A percentile compares a stretch with the other conserved stretches of the same genome.
These are phyloP conservation scores for Podaxis carcinomalis DNA, from an alignment of 768 basidiomycete species.

Conservation along the genomic window DNA sequence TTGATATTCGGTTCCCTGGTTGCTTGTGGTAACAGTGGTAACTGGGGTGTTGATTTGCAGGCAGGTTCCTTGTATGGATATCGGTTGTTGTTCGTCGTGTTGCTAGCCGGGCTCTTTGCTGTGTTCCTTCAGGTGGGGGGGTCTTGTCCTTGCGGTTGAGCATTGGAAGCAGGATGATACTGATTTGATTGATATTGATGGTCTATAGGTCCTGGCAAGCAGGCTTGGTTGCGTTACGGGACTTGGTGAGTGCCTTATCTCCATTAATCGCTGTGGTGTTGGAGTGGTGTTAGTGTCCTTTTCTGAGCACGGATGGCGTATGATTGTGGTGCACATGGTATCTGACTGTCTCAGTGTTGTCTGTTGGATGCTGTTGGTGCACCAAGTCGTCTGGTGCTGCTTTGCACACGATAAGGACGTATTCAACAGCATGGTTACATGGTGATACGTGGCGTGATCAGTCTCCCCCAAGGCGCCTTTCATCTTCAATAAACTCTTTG, in stretches of 20 bases:
- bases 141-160: not conserved
- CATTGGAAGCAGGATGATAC: not conserved
- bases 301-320: not conserved
- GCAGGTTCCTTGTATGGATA: slow-evolving; percentile 87
- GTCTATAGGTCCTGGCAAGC: slow-evolving; percentile 61
- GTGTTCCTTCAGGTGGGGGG: slow-evolving; percentile 69
- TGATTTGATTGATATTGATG: not conserved
- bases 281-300: not conserved
- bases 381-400: not conserved
- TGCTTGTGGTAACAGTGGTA: slow-evolving; percentile 46
- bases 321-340: not conserved
- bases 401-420: not conserved
- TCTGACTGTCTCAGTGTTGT: not conserved
- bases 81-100: slow-evolving; percentile 78
- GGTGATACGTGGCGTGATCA: not conserved
- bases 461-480: not conserved
- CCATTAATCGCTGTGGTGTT: not conserved
- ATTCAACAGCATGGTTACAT: not conserved
- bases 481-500: not conserved
- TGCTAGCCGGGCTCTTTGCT: slow-evolving; percentile 79
- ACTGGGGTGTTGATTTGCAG: slow-evolving; percentile 88
- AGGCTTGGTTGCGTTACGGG: slow-evolving; percentile 82
- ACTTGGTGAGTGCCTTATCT: slow-evolving; percentile 44
- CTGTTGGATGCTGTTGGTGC: not conserved
- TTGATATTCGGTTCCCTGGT: not conserved